Conservation (phyloP, 768 basidiomycete genomes). For the Neoboletus brunneissimus region DNA sequence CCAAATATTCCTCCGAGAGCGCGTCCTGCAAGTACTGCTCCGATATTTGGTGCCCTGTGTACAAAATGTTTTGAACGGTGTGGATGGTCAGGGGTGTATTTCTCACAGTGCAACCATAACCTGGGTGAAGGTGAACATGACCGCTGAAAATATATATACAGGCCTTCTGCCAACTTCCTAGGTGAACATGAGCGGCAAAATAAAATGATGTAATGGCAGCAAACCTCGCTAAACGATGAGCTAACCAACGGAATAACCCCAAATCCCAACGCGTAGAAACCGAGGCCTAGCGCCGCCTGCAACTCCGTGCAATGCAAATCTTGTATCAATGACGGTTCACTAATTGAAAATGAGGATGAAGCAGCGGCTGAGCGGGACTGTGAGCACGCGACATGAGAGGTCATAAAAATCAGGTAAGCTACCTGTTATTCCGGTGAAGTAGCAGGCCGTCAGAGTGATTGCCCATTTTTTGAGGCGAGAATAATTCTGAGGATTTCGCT, state of each 20-base stretch:
- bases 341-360: conserved; percentile 51
- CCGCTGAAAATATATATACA: conserved; percentile 50
- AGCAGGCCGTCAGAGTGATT: conserved; percentile 34
- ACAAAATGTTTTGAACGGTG: neutral
- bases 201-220: neutral
- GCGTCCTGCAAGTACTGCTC: conserved; percentile 55
- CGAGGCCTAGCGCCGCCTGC: conserved; percentile 46
- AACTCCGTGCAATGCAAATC: conserved; percentile 43
- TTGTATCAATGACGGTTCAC: conserved; percentile 50
- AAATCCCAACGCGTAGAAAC: conserved; percentile 57
- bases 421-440: conserved; percentile 25
- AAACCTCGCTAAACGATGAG: conserved; percentile 61
- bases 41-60: conserved; percentile 42
- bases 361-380: conserved; percentile 40
- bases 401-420: neutral
- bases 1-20: conserved; percentile 62
- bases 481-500: conserved; percentile 39
- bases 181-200: neutral
- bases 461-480: conserved; percentile 40
- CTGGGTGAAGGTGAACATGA: conserved; percentile 52
- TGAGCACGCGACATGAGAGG: neutral
- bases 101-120: conserved; percentile 36
- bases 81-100: neutral
- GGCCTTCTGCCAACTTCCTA: conserved; percentile 66
- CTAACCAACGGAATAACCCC: conserved; percentile 59